Conservation (phyloP, 139 green algal species). For the Chlorella sp. region DNA sequence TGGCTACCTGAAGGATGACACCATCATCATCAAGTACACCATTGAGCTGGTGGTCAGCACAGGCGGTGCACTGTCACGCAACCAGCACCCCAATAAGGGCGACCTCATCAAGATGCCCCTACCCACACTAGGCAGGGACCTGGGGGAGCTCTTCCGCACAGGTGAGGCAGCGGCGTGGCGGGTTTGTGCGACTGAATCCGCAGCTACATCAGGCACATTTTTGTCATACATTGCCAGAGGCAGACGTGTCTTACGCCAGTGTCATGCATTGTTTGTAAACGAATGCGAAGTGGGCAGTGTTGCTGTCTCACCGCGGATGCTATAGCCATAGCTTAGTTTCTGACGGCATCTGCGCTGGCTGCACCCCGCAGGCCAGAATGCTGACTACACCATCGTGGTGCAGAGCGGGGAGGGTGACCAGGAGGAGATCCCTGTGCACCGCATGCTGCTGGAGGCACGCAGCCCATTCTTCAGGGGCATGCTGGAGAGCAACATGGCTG, state of each 20-base stretch:
- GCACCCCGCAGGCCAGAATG: conserved; percentile 48
- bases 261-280: no score
- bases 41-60: conserved; percentile 89
- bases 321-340: no score
- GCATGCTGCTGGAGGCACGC: conserved; percentile 70
- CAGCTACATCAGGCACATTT: no score
- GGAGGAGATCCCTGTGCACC: conserved; percentile 39
- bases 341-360: no score
- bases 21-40: conserved; percentile 91
- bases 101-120: conserved; percentile 64
- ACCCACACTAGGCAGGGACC: conserved; percentile 71
- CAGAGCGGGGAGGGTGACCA: conserved; percentile 61
- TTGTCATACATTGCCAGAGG: no score
- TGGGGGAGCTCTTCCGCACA: no score
- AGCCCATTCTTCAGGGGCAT: conserved; percentile 78
- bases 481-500: conserved; percentile 78
- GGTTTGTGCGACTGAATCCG: no score
- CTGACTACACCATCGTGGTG: conserved; percentile 71
- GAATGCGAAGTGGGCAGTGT: no score
- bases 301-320: no score
- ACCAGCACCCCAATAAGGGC: neutral
- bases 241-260: no score
- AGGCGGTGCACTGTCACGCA: conserved; percentile 75
- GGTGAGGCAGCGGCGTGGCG: no score
- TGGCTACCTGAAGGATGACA: conserved; percentile 83